phyloP scores from a whole-genome alignment of 345 rosid species.

The Clausena lansium region DNA sequence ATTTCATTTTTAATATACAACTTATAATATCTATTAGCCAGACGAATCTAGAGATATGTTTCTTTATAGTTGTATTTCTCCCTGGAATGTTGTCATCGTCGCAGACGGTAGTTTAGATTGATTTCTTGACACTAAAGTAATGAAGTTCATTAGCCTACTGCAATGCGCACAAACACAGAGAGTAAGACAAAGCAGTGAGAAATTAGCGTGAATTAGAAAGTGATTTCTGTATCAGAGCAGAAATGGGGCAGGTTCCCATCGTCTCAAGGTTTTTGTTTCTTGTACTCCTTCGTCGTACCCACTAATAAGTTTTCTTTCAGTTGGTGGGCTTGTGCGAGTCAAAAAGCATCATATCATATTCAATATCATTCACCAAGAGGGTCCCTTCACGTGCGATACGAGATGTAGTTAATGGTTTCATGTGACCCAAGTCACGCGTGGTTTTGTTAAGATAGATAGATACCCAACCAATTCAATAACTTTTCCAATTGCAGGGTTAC shows the following conservation, averaged over 20 bases:
- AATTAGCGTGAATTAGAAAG: neutral
- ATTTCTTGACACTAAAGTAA: neutral
- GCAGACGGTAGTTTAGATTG: neutral
- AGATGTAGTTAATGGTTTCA: slow-evolving; percentile 1
- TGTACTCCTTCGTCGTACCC: neutral
- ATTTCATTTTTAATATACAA: neutral
- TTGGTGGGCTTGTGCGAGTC: slow-evolving; percentile 12
- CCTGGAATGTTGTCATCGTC: neutral
- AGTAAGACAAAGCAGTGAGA: neutral
- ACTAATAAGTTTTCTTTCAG: neutral
- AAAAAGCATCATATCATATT: slow-evolving; percentile 14
- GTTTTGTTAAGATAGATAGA: neutral
- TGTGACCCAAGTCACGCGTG: slow-evolving; percentile 5
- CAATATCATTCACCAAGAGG: too few species aligned
- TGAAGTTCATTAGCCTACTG: neutral
- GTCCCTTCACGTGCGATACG: slow-evolving; percentile 31
- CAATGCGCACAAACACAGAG: neutral
- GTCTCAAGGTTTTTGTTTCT: neutral
- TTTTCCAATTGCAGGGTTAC: neutral
- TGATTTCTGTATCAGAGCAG: neutral
- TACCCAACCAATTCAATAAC: neutral
- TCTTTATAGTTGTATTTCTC: neutral
- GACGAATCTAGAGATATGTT: too few species aligned
- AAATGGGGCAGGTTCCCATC: neutral
- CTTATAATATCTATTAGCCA: neutral